A percentile compares a stretch with the other conserved stretches of the same genome.
phyloP scores from a whole-genome alignment of 768 basidiomycete species.

The Phlebiopsis gigantea region DNA sequence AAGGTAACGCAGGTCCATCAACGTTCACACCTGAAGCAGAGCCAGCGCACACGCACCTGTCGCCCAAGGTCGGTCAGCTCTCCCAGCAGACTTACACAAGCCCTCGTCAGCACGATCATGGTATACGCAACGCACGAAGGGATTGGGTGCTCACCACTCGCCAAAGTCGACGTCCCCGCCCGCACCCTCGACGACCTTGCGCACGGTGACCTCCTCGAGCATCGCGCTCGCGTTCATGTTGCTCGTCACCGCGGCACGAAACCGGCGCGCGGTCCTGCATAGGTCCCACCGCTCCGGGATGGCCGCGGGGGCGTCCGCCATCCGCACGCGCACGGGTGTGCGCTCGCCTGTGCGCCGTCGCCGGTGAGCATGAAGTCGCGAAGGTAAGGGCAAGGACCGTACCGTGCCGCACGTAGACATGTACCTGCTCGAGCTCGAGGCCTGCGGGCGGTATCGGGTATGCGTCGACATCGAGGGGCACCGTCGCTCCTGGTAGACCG shows the following conservation, averaged over 20 bases:
- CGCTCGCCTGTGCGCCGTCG: constrained; percentile 53
- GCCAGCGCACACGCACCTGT: constrained; percentile 35
- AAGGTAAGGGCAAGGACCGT: constrained; percentile 16
- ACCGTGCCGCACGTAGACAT: constrained; percentile 76
- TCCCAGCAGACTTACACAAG: constrained; percentile 50
- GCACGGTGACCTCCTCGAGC: constrained; percentile 31
- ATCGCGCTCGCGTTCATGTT: constrained; percentile 20
- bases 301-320: constrained; percentile 54
- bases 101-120: background rate
- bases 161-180: constrained; percentile 52
- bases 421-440: constrained; percentile 63
- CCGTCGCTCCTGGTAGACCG: constrained; percentile 6
- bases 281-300: constrained; percentile 68
- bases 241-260: constrained; percentile 40
- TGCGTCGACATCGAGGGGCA: constrained; percentile 46
- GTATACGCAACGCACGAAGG: background rate
- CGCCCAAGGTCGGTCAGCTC: constrained; percentile 69
- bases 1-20: background rate
- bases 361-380: background rate
- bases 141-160: constrained; percentile 48
- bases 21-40: background rate
- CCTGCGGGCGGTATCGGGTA: constrained; percentile 55
- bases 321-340: constrained; percentile 66
- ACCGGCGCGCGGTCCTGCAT: constrained; percentile 51
- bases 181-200: constrained; percentile 47